Evolutionary conservation across 176 grass and related monocot species (phyloP).

Genomic region (Rhynchospora tenuis): DNA sequence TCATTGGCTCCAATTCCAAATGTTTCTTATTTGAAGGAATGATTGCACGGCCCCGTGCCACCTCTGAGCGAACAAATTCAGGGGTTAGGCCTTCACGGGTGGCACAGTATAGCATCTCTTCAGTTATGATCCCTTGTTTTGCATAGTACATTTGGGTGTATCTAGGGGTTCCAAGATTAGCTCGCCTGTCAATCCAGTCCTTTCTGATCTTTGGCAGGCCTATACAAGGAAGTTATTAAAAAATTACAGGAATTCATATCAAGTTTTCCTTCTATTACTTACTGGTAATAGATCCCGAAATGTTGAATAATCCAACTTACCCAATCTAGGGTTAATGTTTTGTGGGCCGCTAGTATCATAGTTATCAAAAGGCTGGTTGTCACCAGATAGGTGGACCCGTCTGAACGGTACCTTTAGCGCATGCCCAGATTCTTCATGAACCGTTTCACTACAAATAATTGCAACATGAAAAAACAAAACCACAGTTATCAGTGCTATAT

Average conservation of each 20-base stretch:
- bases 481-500: background rate
- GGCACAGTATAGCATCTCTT: conserved; percentile 95
- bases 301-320: conserved; percentile 24
- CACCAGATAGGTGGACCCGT: conserved; percentile 73
- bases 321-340: conserved; percentile 66
- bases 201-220: conserved; percentile 93
- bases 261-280: background rate
- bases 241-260: background rate
- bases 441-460: conserved; percentile 59
- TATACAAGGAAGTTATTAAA: conserved; percentile 26
- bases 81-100: conserved; percentile 82
- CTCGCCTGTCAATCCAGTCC: conserved; percentile 91
- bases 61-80: conserved; percentile 88
- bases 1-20: conserved; percentile 96
- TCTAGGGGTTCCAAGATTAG: conserved; percentile 54
- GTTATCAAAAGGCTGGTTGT: conserved; percentile 70
- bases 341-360: conserved; percentile 96
- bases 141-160: conserved; percentile 98
- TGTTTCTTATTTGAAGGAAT: conserved; percentile 95
- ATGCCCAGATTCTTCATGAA: conserved; percentile 84
- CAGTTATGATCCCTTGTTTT: conserved; percentile 89
- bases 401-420: conserved; percentile 82
- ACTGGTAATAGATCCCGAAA: background rate
- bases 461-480: background rate
- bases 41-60: conserved; percentile 84